Evolutionary conservation across 306 rosid genomes (phyloP).

Genomic region (Lathyrus oleraceus): DNA sequence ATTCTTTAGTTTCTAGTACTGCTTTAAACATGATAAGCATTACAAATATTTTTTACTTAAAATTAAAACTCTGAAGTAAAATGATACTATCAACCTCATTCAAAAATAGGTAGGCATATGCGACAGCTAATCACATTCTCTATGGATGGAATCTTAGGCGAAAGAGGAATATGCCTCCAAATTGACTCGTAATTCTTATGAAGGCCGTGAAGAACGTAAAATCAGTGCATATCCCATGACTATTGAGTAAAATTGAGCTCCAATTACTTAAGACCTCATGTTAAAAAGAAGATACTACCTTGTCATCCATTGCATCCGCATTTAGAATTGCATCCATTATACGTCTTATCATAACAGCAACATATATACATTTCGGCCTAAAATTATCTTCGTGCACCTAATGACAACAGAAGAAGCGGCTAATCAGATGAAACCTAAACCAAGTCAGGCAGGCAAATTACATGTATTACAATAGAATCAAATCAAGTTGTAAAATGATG

Average conservation of each 20-base stretch:
- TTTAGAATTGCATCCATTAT: slow-evolving; percentile 91
- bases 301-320: slow-evolving; percentile 95
- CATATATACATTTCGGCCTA: slow-evolving; percentile 81
- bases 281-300: slow-evolving; percentile 50
- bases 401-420: slow-evolving; percentile 22
- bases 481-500: slow-evolving; percentile 11
- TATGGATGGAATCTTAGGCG: too few relatives aligned
- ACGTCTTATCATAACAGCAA: slow-evolving; percentile 86
- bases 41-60: background rate
- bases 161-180: too few relatives aligned
- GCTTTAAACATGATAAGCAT: background rate
- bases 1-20: background rate
- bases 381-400: slow-evolving; percentile 71
- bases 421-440: slow-evolving; percentile 30
- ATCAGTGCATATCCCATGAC: background rate
- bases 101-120: too few relatives aligned
- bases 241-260: background rate
- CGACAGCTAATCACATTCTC: too few relatives aligned
- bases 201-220: too few relatives aligned
- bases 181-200: too few relatives aligned
- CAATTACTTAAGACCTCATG: background rate
- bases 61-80: background rate
- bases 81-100: background rate
- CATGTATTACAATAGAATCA: slow-evolving; percentile 15
- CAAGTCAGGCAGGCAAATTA: slow-evolving; percentile 13